Conservation (phyloP, 1,139 yeast genomes). For the Yamadazyma jaroonii region DNA sequence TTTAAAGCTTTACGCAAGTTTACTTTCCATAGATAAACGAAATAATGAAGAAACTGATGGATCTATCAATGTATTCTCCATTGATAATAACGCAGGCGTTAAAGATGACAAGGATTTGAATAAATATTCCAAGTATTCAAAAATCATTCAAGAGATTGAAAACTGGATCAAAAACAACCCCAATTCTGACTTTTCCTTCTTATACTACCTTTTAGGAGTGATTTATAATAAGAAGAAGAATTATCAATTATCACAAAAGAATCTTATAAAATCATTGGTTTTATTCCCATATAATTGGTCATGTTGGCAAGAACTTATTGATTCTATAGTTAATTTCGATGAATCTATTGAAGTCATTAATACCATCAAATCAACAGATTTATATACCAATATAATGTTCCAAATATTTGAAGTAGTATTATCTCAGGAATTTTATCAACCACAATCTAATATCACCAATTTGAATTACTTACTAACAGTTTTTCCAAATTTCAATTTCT, state of each 20-base stretch:
- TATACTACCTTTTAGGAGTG: conserved; percentile 69
- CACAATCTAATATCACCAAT: conserved; percentile 44
- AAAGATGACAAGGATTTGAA: conserved; percentile 14
- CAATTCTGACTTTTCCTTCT: conserved; percentile 41
- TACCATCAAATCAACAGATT: conserved; percentile 28
- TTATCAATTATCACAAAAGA: conserved; percentile 53
- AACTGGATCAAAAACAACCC: conserved; percentile 18
- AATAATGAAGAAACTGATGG: conserved; percentile 75
- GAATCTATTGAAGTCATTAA: conserved; percentile 53
- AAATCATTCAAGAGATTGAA: conserved; percentile 45
- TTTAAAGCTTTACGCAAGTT: conserved; percentile 63
- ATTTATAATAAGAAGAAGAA: conserved; percentile 64
- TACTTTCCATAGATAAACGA: conserved; percentile 71
- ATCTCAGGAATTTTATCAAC: conserved; percentile 79
- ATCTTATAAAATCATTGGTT: conserved; percentile 55
- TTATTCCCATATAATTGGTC: conserved; percentile 88
- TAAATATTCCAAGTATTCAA: conserved; percentile 30
- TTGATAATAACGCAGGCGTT: conserved; percentile 10
- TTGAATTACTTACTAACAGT: conserved; percentile 45
- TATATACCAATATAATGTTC: conserved; percentile 49
- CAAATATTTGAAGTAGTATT: conserved; percentile 67
- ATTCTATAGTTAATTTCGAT: conserved; percentile 62
- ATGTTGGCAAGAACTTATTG: conserved; percentile 82
- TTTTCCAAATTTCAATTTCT: conserved; percentile 71
- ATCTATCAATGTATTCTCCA: conserved; percentile 29